Evolutionary conservation across 1,284 basidiomycete species (phyloP), one percentile per base, ranked within the genome.

Genomic region (Cryptococcus jaspeensis): DNA sequence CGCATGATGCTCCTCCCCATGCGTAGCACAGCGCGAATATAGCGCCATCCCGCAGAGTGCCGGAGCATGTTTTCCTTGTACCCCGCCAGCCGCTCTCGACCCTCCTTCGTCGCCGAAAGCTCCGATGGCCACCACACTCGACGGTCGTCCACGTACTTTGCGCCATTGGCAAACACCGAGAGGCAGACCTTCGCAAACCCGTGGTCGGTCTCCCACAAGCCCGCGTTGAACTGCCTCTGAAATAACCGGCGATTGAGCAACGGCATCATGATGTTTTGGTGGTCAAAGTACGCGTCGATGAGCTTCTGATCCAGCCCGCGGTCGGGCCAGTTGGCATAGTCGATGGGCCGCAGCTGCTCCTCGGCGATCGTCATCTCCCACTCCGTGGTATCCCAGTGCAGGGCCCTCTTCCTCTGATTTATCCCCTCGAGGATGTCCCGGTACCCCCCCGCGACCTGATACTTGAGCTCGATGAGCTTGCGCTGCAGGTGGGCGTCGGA

Each of bases 171-270:
- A 70, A 88, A 90, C 0, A 92, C 83, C 43, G 90, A 78, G 36
- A 92, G 76, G 46, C 89, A 81, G 3, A 86, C 83, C 18, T 83
- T 82, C 15, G 83, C 87, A 71, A 92, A 91, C 13, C 83, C 78
- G 8, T 80, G 55, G 67, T 90, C 84, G 11, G 72, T 80, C 13
- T 79, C 72, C 71, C 90, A 85, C 20, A 86, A 70, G 3, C 82
- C 81, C 8, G 84, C 81, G n/a, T 73, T 72, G 43, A 89, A 75
- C 43, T 82, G 79, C n/a, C 78, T 75, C 58, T 88, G 83, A 63
- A 94, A 92, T 23, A 84, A 85, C 2, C 85, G 84, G 0, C 85
- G 84, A 69, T 94, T 91, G 3, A 95, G 77, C n/a, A 93, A 78
- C 4, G 90, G 89, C 32, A 84, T 75, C 62, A 84, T 81, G 3